These are phyloP conservation scores for Spathaspora sp. DNA, from an alignment of 1,139 yeast species.

Conservation along the genomic window DNA sequence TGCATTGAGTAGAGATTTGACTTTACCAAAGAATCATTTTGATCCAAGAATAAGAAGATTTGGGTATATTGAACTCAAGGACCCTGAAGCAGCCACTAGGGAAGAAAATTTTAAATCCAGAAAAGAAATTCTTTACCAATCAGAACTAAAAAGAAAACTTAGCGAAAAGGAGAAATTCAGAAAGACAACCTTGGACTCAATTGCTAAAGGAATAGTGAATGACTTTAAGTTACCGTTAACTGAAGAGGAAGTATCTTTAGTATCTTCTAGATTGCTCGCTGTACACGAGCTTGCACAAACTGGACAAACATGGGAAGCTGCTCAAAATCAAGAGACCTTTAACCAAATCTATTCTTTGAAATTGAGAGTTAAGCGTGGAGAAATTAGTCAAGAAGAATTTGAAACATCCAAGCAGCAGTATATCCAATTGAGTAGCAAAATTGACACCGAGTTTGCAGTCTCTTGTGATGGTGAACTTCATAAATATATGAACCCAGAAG, in stretches of 20 bases:
- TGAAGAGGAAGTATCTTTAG: slow-evolving; percentile 35
- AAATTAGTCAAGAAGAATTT: slow-evolving; percentile 31
- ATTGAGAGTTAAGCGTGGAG: slow-evolving; percentile 41
- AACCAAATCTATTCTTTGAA: slow-evolving; percentile 49
- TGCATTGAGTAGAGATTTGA: slow-evolving; percentile 61
- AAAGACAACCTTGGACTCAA: slow-evolving; percentile 17
- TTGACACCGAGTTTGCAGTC: slow-evolving; percentile 20
- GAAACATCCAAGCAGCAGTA: slow-evolving; percentile 8
- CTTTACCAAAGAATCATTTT: slow-evolving; percentile 86
- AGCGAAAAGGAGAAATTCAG: slow-evolving; percentile 31
- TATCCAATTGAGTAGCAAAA: slow-evolving; percentile 3
- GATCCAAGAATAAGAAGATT: slow-evolving; percentile 83
- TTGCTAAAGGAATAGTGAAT: slow-evolving; percentile 15
- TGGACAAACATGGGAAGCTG: slow-evolving; percentile 46
- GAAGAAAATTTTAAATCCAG: slow-evolving; percentile 61
- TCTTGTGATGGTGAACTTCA: slow-evolving; percentile 31
- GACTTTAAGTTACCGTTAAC: slow-evolving; percentile 27
- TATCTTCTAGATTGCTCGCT: slow-evolving; percentile 45
- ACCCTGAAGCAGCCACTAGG: slow-evolving; percentile 48
- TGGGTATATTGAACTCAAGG: slow-evolving; percentile 61
- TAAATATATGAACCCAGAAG: slow-evolving; percentile 21
- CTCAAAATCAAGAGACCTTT: slow-evolving; percentile 56
- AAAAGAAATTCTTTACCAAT: slow-evolving; percentile 60
- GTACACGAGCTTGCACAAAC: slow-evolving; percentile 34
- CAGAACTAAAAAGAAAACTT: slow-evolving; percentile 40